Conservation (phyloP, 2,329 filamentous ascomycete species). For the Blumeria graminis region DNA sequence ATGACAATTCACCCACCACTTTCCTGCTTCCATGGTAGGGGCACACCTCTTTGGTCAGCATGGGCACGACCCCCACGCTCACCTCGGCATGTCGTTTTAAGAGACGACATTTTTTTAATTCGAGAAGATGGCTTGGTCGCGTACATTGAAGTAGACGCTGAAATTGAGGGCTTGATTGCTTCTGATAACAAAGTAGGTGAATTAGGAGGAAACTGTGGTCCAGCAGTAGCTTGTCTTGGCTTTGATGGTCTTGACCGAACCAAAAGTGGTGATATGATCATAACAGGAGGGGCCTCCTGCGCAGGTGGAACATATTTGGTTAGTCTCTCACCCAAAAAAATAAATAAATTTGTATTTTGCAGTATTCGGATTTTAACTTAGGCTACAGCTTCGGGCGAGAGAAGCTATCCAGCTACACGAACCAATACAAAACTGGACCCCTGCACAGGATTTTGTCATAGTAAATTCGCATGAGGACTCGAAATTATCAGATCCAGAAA, state of each 20-base stretch:
- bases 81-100: slow-evolving; percentile 32
- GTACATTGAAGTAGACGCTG: slow-evolving; percentile 41
- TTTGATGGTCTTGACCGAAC: slow-evolving; percentile 18
- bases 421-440: slow-evolving; percentile 38
- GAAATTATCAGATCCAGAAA: slow-evolving; percentile 15
- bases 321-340: slow-evolving; percentile 4
- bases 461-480: slow-evolving; percentile 15
- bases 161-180: slow-evolving; percentile 26
- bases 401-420: slow-evolving; percentile 29
- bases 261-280: slow-evolving; percentile 28
- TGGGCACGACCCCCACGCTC: slow-evolving; percentile 59
- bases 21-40: slow-evolving; percentile 22
- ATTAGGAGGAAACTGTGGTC: slow-evolving; percentile 51
- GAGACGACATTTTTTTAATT: slow-evolving; percentile 65
- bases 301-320: slow-evolving; percentile 43
- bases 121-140: slow-evolving; percentile 68
- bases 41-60: slow-evolving; percentile 46
- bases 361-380: too few relatives aligned
- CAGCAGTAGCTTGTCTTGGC: slow-evolving; percentile 47
- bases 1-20: slow-evolving; percentile 20
- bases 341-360: too few relatives aligned
- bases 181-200: slow-evolving; percentile 34
- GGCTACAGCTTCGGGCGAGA: slow-evolving; percentile 27
- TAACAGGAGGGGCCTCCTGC: slow-evolving; percentile 35
- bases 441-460: slow-evolving; percentile 18